Conservation (phyloP, 2,329 filamentous ascomycete genomes). For the Cercospora janseana region DNA sequence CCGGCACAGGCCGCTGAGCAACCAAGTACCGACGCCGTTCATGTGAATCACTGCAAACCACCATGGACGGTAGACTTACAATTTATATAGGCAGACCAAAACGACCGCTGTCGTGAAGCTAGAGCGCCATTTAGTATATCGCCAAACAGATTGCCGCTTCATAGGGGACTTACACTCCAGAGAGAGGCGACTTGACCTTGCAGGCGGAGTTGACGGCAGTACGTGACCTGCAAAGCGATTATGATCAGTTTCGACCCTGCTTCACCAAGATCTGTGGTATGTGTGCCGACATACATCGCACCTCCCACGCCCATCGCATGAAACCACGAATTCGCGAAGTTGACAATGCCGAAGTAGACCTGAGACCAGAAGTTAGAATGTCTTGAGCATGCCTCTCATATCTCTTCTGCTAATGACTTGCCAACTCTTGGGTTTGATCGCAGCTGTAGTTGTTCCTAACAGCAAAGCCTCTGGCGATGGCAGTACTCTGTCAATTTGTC, state of each 20-base stretch:
- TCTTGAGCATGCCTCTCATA: too few relatives aligned
- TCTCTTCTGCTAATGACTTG: background rate
- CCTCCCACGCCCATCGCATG: constrained; percentile 64
- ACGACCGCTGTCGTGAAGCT: constrained; percentile 60
- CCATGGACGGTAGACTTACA: too few relatives aligned
- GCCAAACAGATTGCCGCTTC: background rate
- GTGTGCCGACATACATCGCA: constrained; percentile 50
- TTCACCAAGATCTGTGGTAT: too few relatives aligned
- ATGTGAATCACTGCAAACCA: too few relatives aligned
- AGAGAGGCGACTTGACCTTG: constrained; percentile 61
- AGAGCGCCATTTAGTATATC: background rate
- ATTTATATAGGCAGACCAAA: constrained; percentile 60
- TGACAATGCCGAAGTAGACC: constrained; percentile 54
- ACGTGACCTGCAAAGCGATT: constrained; percentile 46
- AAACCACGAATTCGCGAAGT: constrained; percentile 60
- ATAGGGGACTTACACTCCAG: constrained; percentile 46
- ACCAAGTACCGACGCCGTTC: too few relatives aligned
- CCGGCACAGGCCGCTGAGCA: too few relatives aligned
- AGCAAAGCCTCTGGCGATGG: constrained; percentile 63
- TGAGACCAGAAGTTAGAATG: background rate
- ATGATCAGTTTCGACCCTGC: too few relatives aligned
- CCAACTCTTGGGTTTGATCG: constrained; percentile 64
- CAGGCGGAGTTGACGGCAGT: constrained; percentile 67
- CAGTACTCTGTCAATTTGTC: constrained; percentile 28
- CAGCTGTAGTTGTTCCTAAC: constrained; percentile 62